These are phyloP conservation scores for Botrytis fragariae DNA, from an alignment of 2,329 filamentous ascomycete species.

Conservation along the genomic window DNA sequence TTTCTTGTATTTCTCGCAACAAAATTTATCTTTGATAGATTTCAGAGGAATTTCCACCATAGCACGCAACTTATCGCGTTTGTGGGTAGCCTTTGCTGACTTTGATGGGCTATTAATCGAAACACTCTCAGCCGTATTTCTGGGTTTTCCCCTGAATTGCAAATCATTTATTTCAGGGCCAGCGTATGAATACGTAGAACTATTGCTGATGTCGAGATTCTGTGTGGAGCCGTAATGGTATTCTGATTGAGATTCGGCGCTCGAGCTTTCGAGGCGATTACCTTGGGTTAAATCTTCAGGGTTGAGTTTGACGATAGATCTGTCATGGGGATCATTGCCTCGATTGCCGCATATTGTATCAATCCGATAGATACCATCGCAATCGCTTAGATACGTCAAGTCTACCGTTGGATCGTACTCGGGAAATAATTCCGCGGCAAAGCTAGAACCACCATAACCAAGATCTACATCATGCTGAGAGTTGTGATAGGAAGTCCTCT, in stretches of 20 bases:
- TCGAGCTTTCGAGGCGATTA: background rate
- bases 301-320: background rate
- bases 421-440: background rate
- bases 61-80: background rate
- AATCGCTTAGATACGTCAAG: background rate
- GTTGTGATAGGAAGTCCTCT: background rate
- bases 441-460: background rate
- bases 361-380: background rate
- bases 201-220: background rate
- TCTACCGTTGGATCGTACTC: background rate
- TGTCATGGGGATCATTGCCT: too few species aligned
- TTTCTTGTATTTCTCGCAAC: background rate
- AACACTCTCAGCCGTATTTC: accelerated
- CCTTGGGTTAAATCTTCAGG: background rate
- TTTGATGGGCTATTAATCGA: too few species aligned
- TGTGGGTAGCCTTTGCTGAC: too few species aligned
- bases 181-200: background rate
- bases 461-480: background rate
- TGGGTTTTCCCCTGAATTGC: background rate
- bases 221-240: background rate
- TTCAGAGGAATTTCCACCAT: background rate
- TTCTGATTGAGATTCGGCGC: too few species aligned
- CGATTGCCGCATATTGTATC: background rate
- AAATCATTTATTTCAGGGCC: too few species aligned
- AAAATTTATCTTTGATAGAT: background rate